These are phyloP conservation scores for Leishmania mexicana DNA, from an alignment of 208 protist genomes.

Conservation along the genomic window DNA sequence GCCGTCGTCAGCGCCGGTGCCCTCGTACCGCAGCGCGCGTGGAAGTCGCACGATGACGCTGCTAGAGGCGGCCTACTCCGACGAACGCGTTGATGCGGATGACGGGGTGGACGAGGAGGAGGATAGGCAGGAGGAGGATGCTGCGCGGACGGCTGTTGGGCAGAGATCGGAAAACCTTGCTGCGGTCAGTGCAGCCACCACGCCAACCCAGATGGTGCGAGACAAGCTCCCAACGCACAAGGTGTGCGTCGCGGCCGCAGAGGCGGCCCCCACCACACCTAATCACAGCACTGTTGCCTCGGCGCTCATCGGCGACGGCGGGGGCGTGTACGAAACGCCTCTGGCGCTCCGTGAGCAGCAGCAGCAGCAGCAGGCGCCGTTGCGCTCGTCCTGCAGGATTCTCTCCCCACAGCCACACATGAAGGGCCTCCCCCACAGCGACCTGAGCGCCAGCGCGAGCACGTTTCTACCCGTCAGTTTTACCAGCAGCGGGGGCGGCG, in stretches of 20 bases:
- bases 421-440: background rate
- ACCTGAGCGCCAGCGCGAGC: background rate
- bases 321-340: background rate
- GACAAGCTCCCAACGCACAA: background rate
- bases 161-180: background rate
- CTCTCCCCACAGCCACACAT: background rate
- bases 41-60: slow-evolving; percentile 1
- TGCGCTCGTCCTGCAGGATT: background rate
- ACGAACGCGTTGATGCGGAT: background rate
- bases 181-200: background rate
- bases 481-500: slow-evolving; percentile 10
- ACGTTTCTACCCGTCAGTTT: slow-evolving; percentile 2
- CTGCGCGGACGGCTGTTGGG: background rate
- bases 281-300: background rate
- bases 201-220: background rate
- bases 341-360: background rate
- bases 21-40: slow-evolving; percentile 8
- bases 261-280: background rate
- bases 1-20: slow-evolving; percentile 19
- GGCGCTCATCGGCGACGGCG: background rate
- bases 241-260: background rate
- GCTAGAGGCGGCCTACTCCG: slow-evolving; percentile 6
- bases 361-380: background rate
- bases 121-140: background rate
- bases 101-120: background rate